Evolutionary conservation across 2,329 filamentous ascomycete genomes (phyloP).

Genomic region (Plectosphaerella sp.): DNA sequence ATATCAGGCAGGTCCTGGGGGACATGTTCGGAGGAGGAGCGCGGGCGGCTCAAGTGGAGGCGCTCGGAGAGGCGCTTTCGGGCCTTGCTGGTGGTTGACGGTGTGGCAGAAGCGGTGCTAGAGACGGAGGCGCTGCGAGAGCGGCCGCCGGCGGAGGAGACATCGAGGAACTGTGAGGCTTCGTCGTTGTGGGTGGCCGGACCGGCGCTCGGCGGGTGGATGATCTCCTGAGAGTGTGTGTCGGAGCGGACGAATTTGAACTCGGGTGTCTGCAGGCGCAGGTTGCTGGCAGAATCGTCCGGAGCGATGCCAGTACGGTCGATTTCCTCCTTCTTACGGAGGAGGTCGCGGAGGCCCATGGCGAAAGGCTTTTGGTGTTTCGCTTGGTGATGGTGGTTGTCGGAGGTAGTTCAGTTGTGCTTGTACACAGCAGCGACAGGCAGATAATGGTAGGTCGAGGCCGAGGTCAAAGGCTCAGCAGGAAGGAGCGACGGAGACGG

Average conservation of each 20-base stretch:
- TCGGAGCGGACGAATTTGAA: slow-evolving; percentile 85
- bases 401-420: too few species aligned
- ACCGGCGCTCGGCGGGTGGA: slow-evolving; percentile 57
- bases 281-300: slow-evolving; percentile 16
- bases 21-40: slow-evolving; percentile 65
- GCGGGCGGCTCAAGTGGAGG: slow-evolving; percentile 60
- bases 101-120: slow-evolving; percentile 26
- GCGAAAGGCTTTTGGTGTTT: slow-evolving; percentile 2
- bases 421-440: too few species aligned
- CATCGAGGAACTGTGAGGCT: slow-evolving; percentile 20
- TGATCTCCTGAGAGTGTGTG: slow-evolving; percentile 73
- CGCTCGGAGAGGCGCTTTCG: slow-evolving; percentile 59
- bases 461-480: neutral
- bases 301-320: slow-evolving; percentile 26
- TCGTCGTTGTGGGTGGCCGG: slow-evolving; percentile 13
- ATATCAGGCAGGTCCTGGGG: slow-evolving; percentile 79
- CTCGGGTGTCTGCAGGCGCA: slow-evolving; percentile 45
- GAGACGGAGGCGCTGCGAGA: slow-evolving; percentile 45
- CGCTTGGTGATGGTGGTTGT: neutral
- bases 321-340: slow-evolving; percentile 49
- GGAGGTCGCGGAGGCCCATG: slow-evolving; percentile 49
- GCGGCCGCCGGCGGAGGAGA: slow-evolving; percentile 36
- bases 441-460: too few species aligned
- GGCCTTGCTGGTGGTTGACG: slow-evolving; percentile 19
- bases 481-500: neutral